These are phyloP conservation scores for Vanderwaltozyma verrucispora DNA, from an alignment of 805 yeast genomes.

Conservation along the genomic window DNA sequence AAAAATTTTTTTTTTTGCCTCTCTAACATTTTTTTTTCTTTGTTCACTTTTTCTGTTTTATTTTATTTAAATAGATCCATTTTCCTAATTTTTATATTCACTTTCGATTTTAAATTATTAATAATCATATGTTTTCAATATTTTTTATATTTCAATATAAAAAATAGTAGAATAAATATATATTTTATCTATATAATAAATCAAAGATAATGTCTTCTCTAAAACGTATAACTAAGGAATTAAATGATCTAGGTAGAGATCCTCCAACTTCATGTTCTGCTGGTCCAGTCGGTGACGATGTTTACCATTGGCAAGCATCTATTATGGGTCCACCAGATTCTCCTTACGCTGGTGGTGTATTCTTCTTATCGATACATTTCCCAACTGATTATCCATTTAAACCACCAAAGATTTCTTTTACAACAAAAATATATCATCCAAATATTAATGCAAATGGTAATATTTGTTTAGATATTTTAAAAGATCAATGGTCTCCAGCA, in stretches of 20 bases:
- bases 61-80: too few species aligned
- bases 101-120: too few species aligned
- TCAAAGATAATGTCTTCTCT: slow-evolving; percentile 51
- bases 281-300: slow-evolving; percentile 96
- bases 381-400: slow-evolving; percentile 99
- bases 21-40: too few species aligned
- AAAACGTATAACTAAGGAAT: slow-evolving; percentile 93
- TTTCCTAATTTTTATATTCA: too few species aligned
- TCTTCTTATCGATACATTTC: slow-evolving; percentile 91
- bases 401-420: slow-evolving; percentile 90
- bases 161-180: too few species aligned
- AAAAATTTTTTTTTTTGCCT: neutral
- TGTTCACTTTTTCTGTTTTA: too few species aligned
- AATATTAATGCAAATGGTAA: slow-evolving; percentile 93
- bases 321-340: slow-evolving; percentile 99
- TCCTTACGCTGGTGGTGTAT: slow-evolving; percentile 83
- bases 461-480: slow-evolving; percentile 91
- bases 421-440: slow-evolving; percentile 95
- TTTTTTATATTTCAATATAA: too few species aligned
- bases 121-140: too few species aligned
- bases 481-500: slow-evolving; percentile 99
- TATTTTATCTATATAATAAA: neutral
- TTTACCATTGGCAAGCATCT: slow-evolving; percentile 99
- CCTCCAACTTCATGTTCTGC: slow-evolving; percentile 99
- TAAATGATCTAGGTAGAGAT: slow-evolving; percentile 93